These are phyloP conservation scores for Pulchroboletus neoregius DNA, from an alignment of 1,284 basidiomycete genomes.

Conservation along the genomic window DNA sequence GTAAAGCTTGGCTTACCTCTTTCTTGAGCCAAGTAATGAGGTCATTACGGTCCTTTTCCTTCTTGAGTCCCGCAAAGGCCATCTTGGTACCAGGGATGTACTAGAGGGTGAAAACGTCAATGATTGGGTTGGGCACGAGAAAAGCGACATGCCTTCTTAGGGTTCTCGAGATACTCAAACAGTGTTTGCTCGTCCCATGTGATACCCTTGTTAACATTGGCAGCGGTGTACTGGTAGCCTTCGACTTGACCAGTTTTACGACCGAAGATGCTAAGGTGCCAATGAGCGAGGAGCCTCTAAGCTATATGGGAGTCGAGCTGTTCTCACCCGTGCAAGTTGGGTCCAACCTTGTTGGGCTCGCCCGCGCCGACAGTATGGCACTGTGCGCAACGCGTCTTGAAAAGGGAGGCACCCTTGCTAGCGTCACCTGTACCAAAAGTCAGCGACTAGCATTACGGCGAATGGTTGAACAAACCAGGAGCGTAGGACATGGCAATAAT, in stretches of 20 bases:
- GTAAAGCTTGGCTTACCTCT: constrained; percentile 44
- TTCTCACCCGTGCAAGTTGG: constrained; percentile 87
- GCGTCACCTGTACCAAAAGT: constrained; percentile 64
- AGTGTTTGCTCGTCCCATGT: constrained; percentile 84
- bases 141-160: constrained; percentile 73
- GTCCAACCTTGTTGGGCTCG: constrained; percentile 87
- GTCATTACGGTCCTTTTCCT: constrained; percentile 93
- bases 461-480: constrained; percentile 21
- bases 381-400: constrained; percentile 97
- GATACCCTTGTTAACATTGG: constrained; percentile 95
- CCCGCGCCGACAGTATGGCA: constrained; percentile 91
- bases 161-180: constrained; percentile 93
- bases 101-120: constrained; percentile 35
- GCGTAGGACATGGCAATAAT: constrained; percentile 27
- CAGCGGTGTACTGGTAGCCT: constrained; percentile 90
- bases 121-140: neutral
- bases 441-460: neutral
- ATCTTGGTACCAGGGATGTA: constrained; percentile 97
- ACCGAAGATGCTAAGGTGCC: constrained; percentile 61
- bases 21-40: constrained; percentile 78
- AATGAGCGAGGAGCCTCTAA: neutral
- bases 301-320: neutral
- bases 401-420: constrained; percentile 84
- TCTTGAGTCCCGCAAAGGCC: constrained; percentile 97
- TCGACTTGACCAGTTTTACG: constrained; percentile 88